Evolutionary conservation across 2,329 filamentous ascomycete genomes (phyloP).

Genomic region (Cladosporium halotolerans): DNA sequence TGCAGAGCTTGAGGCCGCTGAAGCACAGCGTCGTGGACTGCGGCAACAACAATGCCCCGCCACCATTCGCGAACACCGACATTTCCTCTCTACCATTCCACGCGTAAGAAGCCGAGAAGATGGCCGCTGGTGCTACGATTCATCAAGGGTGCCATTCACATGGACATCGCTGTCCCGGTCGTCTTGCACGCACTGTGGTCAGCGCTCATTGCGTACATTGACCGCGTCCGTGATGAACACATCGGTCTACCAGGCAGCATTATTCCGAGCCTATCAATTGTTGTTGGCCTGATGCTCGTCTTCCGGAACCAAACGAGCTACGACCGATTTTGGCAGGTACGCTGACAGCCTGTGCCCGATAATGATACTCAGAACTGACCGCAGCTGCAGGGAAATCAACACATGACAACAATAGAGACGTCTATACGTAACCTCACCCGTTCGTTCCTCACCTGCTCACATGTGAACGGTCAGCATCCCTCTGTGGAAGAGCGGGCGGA

Average conservation of each 20-base stretch:
- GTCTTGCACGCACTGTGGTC: slow-evolving; percentile 53
- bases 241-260: slow-evolving; percentile 54
- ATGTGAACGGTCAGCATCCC: slow-evolving; percentile 21
- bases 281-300: slow-evolving; percentile 62
- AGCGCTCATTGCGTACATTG: slow-evolving; percentile 52
- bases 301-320: slow-evolving; percentile 61
- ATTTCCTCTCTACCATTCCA: slow-evolving; percentile 40
- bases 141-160: slow-evolving; percentile 58
- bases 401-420: slow-evolving; percentile 53
- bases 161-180: slow-evolving; percentile 52
- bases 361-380: not conserved
- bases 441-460: slow-evolving; percentile 47
- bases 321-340: slow-evolving; percentile 54
- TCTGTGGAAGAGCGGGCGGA: slow-evolving; percentile 46
- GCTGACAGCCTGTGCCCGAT: not conserved
- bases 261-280: slow-evolving; percentile 58
- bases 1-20: too few relatives aligned
- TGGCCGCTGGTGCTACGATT: slow-evolving; percentile 60
- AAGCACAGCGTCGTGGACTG: too few relatives aligned
- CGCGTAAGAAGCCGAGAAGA: slow-evolving; percentile 45
- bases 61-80: slow-evolving; percentile 25
- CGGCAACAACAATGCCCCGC: not conserved
- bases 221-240: slow-evolving; percentile 36
- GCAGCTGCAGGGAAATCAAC: slow-evolving; percentile 25
- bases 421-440: slow-evolving; percentile 54